Percentiles rank a stretch among this genome's conserved stretches.
phyloP scores from a whole-genome alignment of 768 basidiomycete genomes.

The Serendipita indica region DNA sequence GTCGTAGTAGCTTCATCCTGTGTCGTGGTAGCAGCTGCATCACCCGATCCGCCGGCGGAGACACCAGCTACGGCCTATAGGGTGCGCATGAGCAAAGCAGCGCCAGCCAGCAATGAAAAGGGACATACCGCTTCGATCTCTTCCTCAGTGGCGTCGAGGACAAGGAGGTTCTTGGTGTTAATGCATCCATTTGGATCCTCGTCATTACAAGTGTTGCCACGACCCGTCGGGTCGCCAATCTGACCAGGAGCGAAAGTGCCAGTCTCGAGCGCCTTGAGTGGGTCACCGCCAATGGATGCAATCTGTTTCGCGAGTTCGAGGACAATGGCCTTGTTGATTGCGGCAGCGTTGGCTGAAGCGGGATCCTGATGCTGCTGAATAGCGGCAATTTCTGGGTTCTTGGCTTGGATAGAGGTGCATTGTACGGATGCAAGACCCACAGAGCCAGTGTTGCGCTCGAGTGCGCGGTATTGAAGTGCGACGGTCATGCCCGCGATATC shows the following conservation, averaged over 20 bases:
- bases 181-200: conserved; percentile 45
- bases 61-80: conserved; percentile 13
- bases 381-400: conserved; percentile 52
- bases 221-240: conserved; percentile 35
- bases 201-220: conserved; percentile 42
- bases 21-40: neutral
- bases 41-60: too few relatives aligned
- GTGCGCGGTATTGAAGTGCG: conserved; percentile 46
- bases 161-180: conserved; percentile 44
- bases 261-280: conserved; percentile 39
- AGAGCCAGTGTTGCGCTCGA: conserved; percentile 48
- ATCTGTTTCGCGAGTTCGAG: conserved; percentile 53
- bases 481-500: conserved; percentile 41
- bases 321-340: conserved; percentile 46
- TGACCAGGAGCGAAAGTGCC: conserved; percentile 49
- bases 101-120: neutral
- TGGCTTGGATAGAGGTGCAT: conserved; percentile 42
- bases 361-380: conserved; percentile 54
- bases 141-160: conserved; percentile 38
- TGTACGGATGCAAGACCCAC: conserved; percentile 33
- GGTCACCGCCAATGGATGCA: conserved; percentile 45
- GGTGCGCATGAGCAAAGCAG: neutral
- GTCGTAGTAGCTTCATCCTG: neutral
- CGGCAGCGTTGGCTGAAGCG: conserved; percentile 40
- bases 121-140: conserved; percentile 36